Percentiles rank a stretch among this genome's conserved stretches.
phyloP scores from a whole-genome alignment of 1,284 basidiomycete genomes.

The Microbotryum scabiosae region DNA sequence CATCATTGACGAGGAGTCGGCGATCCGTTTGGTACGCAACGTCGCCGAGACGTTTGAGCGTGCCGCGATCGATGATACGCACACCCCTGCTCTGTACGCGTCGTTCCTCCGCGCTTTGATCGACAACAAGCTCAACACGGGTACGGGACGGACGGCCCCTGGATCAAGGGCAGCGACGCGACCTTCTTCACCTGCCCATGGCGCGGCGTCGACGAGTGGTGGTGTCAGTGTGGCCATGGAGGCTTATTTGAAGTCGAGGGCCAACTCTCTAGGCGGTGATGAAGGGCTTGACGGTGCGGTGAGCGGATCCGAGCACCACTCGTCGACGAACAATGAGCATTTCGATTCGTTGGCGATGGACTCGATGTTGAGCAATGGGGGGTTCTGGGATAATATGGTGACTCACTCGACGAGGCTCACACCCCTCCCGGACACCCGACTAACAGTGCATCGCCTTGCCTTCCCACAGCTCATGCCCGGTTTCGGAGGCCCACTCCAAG shows the following conservation, averaged over 20 bases:
- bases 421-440: too few relatives aligned
- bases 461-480: constrained; percentile 1
- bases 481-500: constrained; percentile 5
- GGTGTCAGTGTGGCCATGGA: too few relatives aligned
- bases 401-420: neutral
- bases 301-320: neutral
- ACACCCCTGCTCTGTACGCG: constrained; percentile 79
- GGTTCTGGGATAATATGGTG: constrained; percentile 7
- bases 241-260: neutral
- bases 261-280: neutral
- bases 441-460: neutral
- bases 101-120: constrained; percentile 66
- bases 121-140: constrained; percentile 28
- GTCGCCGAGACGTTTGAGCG: constrained; percentile 25
- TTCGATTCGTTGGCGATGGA: constrained; percentile 10
- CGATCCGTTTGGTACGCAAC: constrained; percentile 27
- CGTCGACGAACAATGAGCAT: neutral
- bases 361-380: constrained; percentile 5
- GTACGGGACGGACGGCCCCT: constrained; percentile 18
- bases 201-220: neutral
- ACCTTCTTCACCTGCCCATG: constrained; percentile 14
- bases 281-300: neutral
- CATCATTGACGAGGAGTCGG: constrained; percentile 29
- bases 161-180: constrained; percentile 26
- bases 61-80: constrained; percentile 42